These are phyloP conservation scores for Kodamaea nitidulidarum DNA, from an alignment of 805 yeast species.

Conservation along the genomic window DNA sequence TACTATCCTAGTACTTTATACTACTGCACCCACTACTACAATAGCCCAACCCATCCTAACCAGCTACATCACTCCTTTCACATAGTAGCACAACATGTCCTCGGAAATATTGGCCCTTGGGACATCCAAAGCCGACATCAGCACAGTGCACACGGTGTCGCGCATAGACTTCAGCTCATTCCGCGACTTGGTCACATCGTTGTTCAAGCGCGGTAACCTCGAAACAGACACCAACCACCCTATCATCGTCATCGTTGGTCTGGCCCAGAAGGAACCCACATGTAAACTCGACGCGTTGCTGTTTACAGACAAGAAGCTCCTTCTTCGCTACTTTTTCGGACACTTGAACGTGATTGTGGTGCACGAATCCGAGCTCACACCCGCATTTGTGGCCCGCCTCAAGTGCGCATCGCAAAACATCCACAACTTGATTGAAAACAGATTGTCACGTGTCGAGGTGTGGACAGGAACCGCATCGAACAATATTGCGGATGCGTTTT, in stretches of 20 bases:
- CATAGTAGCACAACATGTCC: background rate
- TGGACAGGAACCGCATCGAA: constrained; percentile 39
- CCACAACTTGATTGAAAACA: constrained; percentile 22
- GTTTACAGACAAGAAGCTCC: constrained; percentile 25
- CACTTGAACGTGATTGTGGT: constrained; percentile 35
- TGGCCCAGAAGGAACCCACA: constrained; percentile 3
- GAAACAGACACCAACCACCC: constrained; percentile 34
- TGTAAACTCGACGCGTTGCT: constrained; percentile 26
- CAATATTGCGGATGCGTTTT: constrained; percentile 18
- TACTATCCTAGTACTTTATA: too few species aligned
- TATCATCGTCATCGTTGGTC: constrained; percentile 25
- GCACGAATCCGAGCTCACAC: background rate
- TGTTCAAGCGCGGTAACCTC: constrained; percentile 29
- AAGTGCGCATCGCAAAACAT: constrained; percentile 21
- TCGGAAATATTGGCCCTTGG: constrained; percentile 13
- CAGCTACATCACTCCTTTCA: too few species aligned
- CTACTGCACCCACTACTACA: too few species aligned
- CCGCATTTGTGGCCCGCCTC: constrained; percentile 9
- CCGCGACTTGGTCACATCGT: constrained; percentile 17
- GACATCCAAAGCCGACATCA: constrained; percentile 1
- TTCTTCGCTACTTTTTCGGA: constrained; percentile 34
- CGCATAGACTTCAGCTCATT: constrained; percentile 9
- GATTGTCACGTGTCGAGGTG: constrained; percentile 38
- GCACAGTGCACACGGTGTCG: constrained; percentile 1
- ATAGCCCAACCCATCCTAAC: too few species aligned